Conservation (phyloP, 352 stramenopile genomes). For the Peronospora belbahrii region DNA sequence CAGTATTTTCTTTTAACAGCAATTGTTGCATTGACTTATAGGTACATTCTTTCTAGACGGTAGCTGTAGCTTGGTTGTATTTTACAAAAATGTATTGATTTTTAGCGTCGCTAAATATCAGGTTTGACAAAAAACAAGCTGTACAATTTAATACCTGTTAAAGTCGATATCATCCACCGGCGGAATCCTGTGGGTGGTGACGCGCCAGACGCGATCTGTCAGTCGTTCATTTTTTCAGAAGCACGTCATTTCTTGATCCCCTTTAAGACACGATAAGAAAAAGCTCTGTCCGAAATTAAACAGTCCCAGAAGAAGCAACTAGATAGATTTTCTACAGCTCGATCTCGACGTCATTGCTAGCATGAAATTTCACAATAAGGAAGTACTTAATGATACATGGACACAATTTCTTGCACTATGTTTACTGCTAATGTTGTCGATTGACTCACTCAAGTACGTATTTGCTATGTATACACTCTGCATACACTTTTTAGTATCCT, state of each 20-base stretch:
- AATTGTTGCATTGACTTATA: no score
- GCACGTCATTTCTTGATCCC: constrained; percentile 21
- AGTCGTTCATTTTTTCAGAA: neutral
- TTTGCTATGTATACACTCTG: neutral
- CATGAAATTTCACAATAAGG: constrained; percentile 69
- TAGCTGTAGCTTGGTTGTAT: no score
- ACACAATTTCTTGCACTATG: constrained; percentile 72
- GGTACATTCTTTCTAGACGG: no score
- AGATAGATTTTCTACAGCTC: neutral
- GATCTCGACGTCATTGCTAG: neutral
- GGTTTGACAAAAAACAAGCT: no score
- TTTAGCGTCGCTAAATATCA: no score
- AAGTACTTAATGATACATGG: constrained; percentile 78
- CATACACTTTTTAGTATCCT: neutral
- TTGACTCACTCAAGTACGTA: constrained; percentile 84
- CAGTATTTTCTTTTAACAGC: no score
- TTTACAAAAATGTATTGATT: no score
- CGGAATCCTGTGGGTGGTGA: neutral
- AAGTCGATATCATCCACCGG: neutral
- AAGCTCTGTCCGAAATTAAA: neutral
- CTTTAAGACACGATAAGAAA: neutral
- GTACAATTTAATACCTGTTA: neutral
- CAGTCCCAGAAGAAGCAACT: neutral
- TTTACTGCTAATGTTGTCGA: constrained; percentile 69
- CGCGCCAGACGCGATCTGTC: constrained; percentile 8